Evolutionary conservation across 805 yeast species (phyloP), one percentile per base, ranked within the genome.

Genomic region (Candida incommunis): DNA sequence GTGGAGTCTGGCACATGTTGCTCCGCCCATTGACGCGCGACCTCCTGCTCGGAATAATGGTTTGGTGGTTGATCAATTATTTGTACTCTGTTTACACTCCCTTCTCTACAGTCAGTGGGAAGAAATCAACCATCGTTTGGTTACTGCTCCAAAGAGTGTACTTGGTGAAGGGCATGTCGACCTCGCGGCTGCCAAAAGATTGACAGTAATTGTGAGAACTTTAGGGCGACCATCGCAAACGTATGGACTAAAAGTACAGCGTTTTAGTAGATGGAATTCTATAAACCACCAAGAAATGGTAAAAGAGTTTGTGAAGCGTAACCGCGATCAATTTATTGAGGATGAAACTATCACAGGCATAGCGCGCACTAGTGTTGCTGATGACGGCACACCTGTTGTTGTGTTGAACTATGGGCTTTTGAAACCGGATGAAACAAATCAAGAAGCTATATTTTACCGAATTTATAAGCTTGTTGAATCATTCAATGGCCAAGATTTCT

Each of bases 271-370:
- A n/a, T 45, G 4, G 40, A 43, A 45, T 3, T 3, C 37, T 4
- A 16, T 45, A 2, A 40, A 26, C n/a, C 43, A 52, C 2, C 37
- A 47, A 18, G 25, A 35, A 1, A 74, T 72, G 46, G 65, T 79
- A 22, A 77, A 75, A 53, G 94, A 85, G 46, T 82, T 82, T 51
- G 79, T 86, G 85, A 72, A 76, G 22, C 78, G 76, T 46, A 72
- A 77, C 61, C 67, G 85, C 0, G 64, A 74, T 41, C 71, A 72
- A 48, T 77, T 78, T 48, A 61, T 82, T 9, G 76, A 74, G 43
- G 85, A 76, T 50, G 75, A 82, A 1, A 74, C 81, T 15, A 75
- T 81, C 29, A 67, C 72, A 31, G 94, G 83, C 4, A 31, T 31
- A 5, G 37, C n/a, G 11, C 18, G 18, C 18, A 31, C 13, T 9